A percentile compares a stretch with the other conserved stretches of the same genome.
Evolutionary conservation across 2,329 filamentous ascomycete genomes (phyloP).

Genomic region (Xylariomycetidae sp.): DNA sequence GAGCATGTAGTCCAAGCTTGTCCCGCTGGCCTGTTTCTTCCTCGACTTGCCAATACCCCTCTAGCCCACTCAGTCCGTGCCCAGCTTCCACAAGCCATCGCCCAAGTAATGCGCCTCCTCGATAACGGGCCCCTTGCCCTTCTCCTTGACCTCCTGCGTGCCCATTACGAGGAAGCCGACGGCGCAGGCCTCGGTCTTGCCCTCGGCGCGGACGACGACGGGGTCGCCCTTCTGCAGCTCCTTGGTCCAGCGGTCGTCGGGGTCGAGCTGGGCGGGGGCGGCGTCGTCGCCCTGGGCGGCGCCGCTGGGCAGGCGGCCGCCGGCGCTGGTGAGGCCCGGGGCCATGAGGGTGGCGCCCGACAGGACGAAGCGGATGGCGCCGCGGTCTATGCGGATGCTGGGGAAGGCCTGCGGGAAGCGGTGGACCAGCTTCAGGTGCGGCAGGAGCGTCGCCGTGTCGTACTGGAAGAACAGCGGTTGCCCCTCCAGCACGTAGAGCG

Average conservation of each 20-base stretch:
- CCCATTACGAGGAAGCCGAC: constrained; percentile 79
- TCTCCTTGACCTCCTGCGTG: constrained; percentile 86
- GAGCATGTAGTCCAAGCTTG: too few species aligned
- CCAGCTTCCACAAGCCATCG: constrained; percentile 83
- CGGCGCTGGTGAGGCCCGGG: constrained; percentile 78
- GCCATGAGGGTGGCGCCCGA: constrained; percentile 94
- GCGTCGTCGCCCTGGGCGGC: constrained; percentile 24
- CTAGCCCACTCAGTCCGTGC: constrained; percentile 33
- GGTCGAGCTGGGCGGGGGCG: constrained; percentile 15
- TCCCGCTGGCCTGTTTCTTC: not conserved
- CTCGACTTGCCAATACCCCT: not conserved
- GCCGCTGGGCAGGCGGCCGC: constrained; percentile 67
- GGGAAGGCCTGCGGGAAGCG: constrained; percentile 81
- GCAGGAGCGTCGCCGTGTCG: constrained; percentile 67
- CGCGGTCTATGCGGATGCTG: constrained; percentile 83
- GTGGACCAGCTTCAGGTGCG: constrained; percentile 85
- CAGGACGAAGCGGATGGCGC: constrained; percentile 93
- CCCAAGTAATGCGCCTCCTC: constrained; percentile 92
- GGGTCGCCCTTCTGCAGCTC: constrained; percentile 76
- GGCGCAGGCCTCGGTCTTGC: constrained; percentile 85
- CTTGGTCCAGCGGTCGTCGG: constrained; percentile 46
- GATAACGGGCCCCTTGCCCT: constrained; percentile 89
- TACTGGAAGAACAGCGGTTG: constrained; percentile 90
- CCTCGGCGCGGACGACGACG: constrained; percentile 86
- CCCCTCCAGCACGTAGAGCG: constrained; percentile 76